Conservation (phyloP, 805 yeast species). For the Candida methanosorbosa region DNA sequence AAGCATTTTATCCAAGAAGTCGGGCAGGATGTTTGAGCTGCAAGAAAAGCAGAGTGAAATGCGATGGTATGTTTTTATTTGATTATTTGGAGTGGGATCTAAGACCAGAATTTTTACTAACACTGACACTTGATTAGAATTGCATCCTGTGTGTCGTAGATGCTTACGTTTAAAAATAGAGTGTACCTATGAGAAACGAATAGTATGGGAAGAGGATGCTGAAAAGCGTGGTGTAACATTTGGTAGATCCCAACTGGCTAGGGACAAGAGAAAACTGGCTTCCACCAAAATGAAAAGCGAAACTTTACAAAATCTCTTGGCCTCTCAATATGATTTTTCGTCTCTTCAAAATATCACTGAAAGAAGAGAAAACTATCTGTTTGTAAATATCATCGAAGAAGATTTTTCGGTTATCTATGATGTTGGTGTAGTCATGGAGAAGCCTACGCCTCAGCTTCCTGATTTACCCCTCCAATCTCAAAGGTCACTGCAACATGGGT, state of each 20-base stretch:
- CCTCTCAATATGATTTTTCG: conserved; percentile 3
- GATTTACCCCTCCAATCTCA: too few species aligned
- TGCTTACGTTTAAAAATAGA: conserved; percentile 18
- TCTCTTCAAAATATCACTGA: conserved; percentile 6
- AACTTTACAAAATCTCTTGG: conserved; percentile 5
- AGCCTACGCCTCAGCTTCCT: too few species aligned
- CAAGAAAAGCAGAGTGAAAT: conserved; percentile 41
- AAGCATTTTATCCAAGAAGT: too few species aligned
- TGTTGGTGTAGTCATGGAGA: too few species aligned
- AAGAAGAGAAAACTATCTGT: too few species aligned
- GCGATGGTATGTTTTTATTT: conserved; percentile 21
- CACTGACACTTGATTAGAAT: conserved; percentile 9
- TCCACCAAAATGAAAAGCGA: conserved; percentile 5
- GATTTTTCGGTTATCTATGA: too few species aligned
- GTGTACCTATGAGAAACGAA: conserved; percentile 8
- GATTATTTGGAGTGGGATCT: background rate
- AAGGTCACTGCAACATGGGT: too few species aligned
- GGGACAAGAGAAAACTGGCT: conserved; percentile 13
- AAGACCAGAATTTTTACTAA: background rate
- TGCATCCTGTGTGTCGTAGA: conserved; percentile 23
- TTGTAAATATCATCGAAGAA: too few species aligned
- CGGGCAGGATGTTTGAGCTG: conserved; percentile 42
- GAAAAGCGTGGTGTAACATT: conserved; percentile 24
- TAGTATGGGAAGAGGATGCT: conserved; percentile 30
- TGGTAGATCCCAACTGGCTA: conserved; percentile 23